A percentile compares a stretch with the other conserved stretches of the same genome.
Conservation (phyloP, 345 rosid species). For the Rhizophora apiculata region DNA sequence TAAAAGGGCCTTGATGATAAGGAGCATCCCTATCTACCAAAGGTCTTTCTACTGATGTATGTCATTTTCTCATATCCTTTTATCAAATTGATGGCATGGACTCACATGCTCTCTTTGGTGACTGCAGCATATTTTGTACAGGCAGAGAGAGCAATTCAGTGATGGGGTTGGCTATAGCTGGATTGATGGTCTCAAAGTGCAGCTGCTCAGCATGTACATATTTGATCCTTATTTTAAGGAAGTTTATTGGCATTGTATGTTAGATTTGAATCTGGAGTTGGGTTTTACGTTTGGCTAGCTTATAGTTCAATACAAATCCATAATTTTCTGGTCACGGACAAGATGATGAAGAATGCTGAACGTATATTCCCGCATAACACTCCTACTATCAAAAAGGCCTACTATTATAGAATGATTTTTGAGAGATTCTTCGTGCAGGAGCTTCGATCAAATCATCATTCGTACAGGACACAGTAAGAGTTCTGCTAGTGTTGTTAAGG, state of each 20-base stretch:
- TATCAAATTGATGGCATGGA: not conserved
- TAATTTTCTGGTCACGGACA: constrained; percentile 49
- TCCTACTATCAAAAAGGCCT: constrained; percentile 80
- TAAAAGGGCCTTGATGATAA: constrained; percentile 81
- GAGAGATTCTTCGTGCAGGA: constrained; percentile 66
- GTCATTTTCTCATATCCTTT: not conserved
- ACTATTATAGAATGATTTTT: constrained; percentile 49
- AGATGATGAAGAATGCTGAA: constrained; percentile 58
- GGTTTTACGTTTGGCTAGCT: too few relatives aligned
- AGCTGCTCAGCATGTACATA: constrained; percentile 62
- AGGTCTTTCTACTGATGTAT: constrained; percentile 30
- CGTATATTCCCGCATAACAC: constrained; percentile 75
- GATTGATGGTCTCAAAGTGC: constrained; percentile 96
- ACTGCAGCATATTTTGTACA: constrained; percentile 74
- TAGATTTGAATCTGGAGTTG: too few relatives aligned
- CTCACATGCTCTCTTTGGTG: constrained; percentile 21
- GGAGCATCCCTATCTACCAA: constrained; percentile 80
- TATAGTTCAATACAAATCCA: not conserved
- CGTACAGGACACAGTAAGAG: too few relatives aligned
- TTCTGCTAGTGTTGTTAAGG: not conserved
- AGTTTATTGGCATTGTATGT: too few relatives aligned
- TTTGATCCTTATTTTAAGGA: not conserved
- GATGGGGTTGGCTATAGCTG: constrained; percentile 80
- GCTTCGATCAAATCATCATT: constrained; percentile 8
- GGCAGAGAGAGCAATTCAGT: constrained; percentile 94